Conservation (phyloP, 352 stramenopile species). For the Globisporangium apiculatum region DNA sequence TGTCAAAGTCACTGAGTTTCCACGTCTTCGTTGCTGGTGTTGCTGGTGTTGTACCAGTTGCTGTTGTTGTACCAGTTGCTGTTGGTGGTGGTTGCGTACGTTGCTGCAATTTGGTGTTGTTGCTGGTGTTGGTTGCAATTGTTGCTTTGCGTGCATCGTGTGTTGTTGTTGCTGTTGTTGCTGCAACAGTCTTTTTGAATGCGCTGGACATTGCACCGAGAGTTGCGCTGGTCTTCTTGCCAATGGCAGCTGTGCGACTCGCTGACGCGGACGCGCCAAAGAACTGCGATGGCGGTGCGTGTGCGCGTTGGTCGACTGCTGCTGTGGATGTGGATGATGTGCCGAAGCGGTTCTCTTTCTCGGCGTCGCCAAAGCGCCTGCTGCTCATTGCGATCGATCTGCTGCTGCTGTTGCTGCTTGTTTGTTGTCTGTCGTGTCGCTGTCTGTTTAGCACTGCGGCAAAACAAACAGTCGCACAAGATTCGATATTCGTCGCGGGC, state of each 20-base stretch:
- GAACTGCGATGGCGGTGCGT: conserved; percentile 13
- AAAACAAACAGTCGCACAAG: no score
- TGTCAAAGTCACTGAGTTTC: conserved; percentile 98
- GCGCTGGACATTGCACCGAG: conserved; percentile 8
- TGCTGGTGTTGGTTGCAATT: conserved; percentile 12
- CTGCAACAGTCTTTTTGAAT: not conserved
- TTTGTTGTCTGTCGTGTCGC: not conserved
- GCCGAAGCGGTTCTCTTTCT: conserved; percentile 55
- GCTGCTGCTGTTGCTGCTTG: not conserved
- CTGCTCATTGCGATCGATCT: conserved; percentile 3
- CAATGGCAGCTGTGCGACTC: conserved; percentile 17
- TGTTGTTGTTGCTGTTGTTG: not conserved
- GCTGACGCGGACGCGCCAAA: conserved; percentile 14
- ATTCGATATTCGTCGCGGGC: no score
- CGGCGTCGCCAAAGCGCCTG: conserved; percentile 38
- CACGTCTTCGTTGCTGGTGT: conserved; percentile 42
- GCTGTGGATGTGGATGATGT: conserved; percentile 1
- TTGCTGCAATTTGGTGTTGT: not conserved
- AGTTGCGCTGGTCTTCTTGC: conserved; percentile 4
- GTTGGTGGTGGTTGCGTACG: conserved; percentile 1
- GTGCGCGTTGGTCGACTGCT: not conserved
- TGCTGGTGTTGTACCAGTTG: conserved; percentile 10
- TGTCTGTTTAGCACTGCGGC: no score
- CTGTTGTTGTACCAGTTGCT: not conserved
- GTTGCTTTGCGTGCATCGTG: conserved; percentile 5